Base-by-base conservation (phyloP, 805 yeast species). In the Sugiyamaella floridensis region DNA sequence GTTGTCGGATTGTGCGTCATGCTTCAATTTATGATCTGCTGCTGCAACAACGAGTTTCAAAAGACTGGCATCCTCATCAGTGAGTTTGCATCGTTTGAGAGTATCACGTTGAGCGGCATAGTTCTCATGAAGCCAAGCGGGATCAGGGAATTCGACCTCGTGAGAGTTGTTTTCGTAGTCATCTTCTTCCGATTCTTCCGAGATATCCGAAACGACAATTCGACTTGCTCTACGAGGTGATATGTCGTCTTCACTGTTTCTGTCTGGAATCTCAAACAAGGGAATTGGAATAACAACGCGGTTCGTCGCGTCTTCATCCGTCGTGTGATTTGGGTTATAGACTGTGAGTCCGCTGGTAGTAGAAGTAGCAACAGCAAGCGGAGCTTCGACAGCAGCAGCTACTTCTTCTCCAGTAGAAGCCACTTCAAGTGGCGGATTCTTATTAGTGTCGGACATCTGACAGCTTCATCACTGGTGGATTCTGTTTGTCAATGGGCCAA, bases 21-120 rank as follows among this genome's bases (percentile, higher is more conserved):
- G 16, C 34, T 43, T 40, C 12, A 37, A 9, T 43, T 29, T 34
- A 22, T 45, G 48, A 48, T 60, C 63, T 1, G 62, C 61, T 4
- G 59, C 51, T 8, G 43, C 47, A 29, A 50, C 54, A 16, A 59
- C 54, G 15, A 57, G 49, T 41, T 28, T 44, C 12, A 60, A 49
- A 29, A 60, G 51, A 40, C 54, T 54, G 19, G 53, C 34, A 48
- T 57, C 62, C 4, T 44, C 19, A 19, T 42, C 37, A 14, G n/a
- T 32, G n/a, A 32, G 37, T 11, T 32, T 32, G 37, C 37, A 32
- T 11, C 37, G 37, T 14, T 32, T 32, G 37, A 32, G 37, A 10
- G 37, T 11, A 14, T 14, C n/a, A 4, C 37, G 37, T 10, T 32
- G 37, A 4, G 12, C n/a, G 3, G 37, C 12, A 11, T 10, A 10